These are phyloP conservation scores for Phanerochaete sordida DNA, from an alignment of 768 basidiomycete species.

Conservation along the genomic window DNA sequence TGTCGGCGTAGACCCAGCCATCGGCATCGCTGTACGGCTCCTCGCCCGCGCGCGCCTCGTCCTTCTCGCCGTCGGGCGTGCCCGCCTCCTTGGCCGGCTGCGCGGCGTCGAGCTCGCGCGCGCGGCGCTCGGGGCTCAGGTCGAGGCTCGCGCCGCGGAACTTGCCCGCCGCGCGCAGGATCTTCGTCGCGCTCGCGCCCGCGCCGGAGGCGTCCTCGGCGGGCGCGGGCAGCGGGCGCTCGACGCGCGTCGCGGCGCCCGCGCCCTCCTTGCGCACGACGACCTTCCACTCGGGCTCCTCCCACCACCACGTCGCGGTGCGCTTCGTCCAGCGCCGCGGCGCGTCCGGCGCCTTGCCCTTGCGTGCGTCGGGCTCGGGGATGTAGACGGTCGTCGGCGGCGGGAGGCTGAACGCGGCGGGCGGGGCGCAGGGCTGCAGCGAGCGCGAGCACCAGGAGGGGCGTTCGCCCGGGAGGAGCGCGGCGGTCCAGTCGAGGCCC, in stretches of 20 bases:
- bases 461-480: constrained; percentile 83
- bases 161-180: constrained; percentile 53
- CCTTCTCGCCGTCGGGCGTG: background rate
- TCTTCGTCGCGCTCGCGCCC: constrained; percentile 52
- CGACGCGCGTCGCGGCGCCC: constrained; percentile 49
- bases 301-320: constrained; percentile 84
- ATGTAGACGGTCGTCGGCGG: constrained; percentile 58
- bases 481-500: constrained; percentile 94
- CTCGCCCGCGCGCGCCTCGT: constrained; percentile 32
- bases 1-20: constrained; percentile 93
- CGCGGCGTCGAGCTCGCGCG: constrained; percentile 11
- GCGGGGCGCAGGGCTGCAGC: constrained; percentile 63
- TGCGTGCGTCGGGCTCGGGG: constrained; percentile 26
- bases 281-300: constrained; percentile 88
- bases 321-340: constrained; percentile 45
- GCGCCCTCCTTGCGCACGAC: constrained; percentile 55
- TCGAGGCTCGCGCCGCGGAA: constrained; percentile 37
- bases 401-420: constrained; percentile 65
- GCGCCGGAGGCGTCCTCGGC: constrained; percentile 44
- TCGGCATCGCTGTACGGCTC: constrained; percentile 72
- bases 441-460: constrained; percentile 76
- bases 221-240: constrained; percentile 49
- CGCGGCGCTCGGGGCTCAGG: constrained; percentile 7
- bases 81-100: constrained; percentile 37
- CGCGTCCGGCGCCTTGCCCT: background rate